Conservation (phyloP, 495 filamentous ascomycete genomes). For the Neurospora sp. region DNA sequence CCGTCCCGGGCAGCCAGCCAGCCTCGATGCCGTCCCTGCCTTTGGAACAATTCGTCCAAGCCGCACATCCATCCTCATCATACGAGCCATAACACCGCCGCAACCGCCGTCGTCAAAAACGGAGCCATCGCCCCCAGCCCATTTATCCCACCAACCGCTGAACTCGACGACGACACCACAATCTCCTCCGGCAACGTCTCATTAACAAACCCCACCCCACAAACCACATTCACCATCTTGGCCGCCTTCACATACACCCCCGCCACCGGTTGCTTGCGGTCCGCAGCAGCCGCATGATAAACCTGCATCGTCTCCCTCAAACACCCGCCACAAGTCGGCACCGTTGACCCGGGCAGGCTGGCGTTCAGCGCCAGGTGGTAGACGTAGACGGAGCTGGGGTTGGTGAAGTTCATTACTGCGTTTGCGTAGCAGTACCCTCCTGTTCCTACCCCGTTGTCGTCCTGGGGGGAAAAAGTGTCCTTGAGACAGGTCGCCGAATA, state of each 20-base stretch:
- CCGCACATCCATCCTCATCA: not conserved
- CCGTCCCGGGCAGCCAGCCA: fast-evolving
- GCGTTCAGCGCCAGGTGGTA: constrained; percentile 79
- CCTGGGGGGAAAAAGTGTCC: constrained; percentile 33
- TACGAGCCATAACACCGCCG: not conserved
- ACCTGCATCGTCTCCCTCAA: constrained; percentile 59
- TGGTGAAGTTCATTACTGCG: constrained; percentile 64
- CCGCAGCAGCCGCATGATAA: constrained; percentile 50
- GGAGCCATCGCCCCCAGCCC: not conserved
- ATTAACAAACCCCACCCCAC: constrained; percentile 54
- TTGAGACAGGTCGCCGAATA: constrained; percentile 70
- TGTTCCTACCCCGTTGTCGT: too few species aligned
- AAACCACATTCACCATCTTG: constrained; percentile 51
- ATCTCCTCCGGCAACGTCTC: constrained; percentile 41
- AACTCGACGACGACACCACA: not conserved
- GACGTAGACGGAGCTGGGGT: constrained; percentile 57
- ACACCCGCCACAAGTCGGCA: constrained; percentile 62
- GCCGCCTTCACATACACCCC: constrained; percentile 54
- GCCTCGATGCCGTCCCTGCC: not conserved
- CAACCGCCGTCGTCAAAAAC: not conserved
- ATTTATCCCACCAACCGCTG: not conserved
- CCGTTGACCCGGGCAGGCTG: constrained; percentile 47
- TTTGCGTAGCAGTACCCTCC: constrained; percentile 65
- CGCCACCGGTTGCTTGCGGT: constrained; percentile 46
- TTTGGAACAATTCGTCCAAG: not conserved